Evolutionary conservation across 2,329 filamentous ascomycete species (phyloP).

Genomic region (Pestalotiopsis fici): DNA sequence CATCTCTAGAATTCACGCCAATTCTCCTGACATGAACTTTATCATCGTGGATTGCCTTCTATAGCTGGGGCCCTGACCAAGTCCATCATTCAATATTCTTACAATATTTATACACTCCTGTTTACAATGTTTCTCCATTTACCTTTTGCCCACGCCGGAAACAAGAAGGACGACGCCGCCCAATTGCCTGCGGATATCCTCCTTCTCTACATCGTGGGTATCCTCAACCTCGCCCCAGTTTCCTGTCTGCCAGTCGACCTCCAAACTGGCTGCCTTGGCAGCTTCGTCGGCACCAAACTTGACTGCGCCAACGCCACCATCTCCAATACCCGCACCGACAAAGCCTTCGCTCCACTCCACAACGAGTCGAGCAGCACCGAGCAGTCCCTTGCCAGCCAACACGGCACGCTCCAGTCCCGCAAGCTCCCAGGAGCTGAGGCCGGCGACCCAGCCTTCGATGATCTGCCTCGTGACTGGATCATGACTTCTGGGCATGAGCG

Average conservation of each 20-base stretch:
- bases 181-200: constrained; percentile 84
- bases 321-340: constrained; percentile 45
- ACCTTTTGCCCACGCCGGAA: constrained; percentile 49
- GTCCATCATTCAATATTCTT: background rate
- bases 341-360: constrained; percentile 85
- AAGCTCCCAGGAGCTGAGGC: constrained; percentile 76
- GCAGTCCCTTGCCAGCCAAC: constrained; percentile 82
- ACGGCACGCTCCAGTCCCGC: constrained; percentile 83
- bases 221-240: constrained; percentile 98
- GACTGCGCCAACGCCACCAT: constrained; percentile 25
- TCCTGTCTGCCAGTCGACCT: constrained; percentile 86
- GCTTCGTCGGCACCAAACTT: constrained; percentile 83
- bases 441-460: constrained; percentile 74
- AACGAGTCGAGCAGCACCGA: constrained; percentile 75
- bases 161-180: constrained; percentile 86
- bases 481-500: constrained; percentile 77
- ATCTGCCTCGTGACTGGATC: constrained; percentile 73
- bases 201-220: constrained; percentile 93
- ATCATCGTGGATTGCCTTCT: background rate
- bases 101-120: background rate
- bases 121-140: background rate
- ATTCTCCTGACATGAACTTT: no score
- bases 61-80: background rate
- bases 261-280: constrained; percentile 73
- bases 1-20: no score